Conservation (phyloP, 2,329 filamentous ascomycete genomes). For the Neurospora sp. region DNA sequence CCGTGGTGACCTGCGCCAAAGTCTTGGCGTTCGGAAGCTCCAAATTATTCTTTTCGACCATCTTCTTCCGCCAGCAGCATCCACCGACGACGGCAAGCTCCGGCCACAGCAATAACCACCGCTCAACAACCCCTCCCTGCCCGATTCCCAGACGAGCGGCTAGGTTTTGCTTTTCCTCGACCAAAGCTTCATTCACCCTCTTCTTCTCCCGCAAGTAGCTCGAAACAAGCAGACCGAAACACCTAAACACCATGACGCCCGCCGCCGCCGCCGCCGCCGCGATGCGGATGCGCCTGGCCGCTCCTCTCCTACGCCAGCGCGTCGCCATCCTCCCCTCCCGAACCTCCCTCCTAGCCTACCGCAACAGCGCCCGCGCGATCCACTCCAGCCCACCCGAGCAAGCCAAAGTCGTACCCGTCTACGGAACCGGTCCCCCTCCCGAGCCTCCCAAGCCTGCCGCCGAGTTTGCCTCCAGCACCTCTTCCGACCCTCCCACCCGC, state of each 20-base stretch:
- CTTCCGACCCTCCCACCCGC: conserved; percentile 10
- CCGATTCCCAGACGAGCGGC: background rate
- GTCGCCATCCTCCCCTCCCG: background rate
- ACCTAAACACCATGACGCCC: background rate
- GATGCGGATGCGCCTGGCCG: background rate
- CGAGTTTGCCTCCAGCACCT: conserved; percentile 12
- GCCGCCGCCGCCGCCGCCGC: background rate
- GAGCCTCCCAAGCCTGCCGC: conserved; percentile 38
- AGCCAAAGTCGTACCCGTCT: conserved; percentile 19
- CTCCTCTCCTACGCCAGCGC: background rate
- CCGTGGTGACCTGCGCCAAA: background rate
- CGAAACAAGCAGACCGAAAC: background rate
- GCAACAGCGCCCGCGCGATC: conserved; percentile 18
- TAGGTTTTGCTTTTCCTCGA: background rate
- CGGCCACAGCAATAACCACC: background rate
- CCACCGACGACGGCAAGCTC: background rate
- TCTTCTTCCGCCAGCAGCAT: background rate
- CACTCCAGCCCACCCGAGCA: conserved; percentile 12
- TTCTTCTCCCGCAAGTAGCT: background rate
- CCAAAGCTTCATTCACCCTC: background rate
- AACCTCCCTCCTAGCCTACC: background rate
- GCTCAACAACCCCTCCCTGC: background rate
- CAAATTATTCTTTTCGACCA: background rate
- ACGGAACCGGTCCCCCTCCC: conserved; percentile 41
- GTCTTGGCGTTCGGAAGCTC: background rate